phyloP scores from a whole-genome alignment of 495 filamentous ascomycete genomes.

The Tuber borchii region DNA sequence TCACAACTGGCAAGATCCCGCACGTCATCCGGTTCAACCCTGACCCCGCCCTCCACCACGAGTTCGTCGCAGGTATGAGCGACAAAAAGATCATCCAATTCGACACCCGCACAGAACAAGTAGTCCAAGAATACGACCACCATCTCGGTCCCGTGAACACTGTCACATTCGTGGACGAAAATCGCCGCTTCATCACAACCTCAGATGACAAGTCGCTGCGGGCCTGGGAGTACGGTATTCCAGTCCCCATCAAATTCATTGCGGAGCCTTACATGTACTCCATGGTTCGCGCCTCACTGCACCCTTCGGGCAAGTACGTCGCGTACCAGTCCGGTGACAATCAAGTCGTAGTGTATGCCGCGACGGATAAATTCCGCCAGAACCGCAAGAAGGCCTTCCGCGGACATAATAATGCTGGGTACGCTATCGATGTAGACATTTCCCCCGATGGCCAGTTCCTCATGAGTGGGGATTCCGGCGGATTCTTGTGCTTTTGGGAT shows the following conservation, averaged over 20 bases:
- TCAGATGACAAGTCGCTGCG: conserved; percentile 92
- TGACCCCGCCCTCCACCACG: conserved; percentile 61
- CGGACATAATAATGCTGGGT: conserved; percentile 91
- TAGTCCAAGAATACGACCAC: conserved; percentile 97
- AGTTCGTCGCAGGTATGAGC: conserved; percentile 92
- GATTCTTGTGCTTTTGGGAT: conserved; percentile 94
- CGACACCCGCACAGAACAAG: conserved; percentile 74
- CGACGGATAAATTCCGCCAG: conserved; percentile 89
- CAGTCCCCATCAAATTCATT: conserved; percentile 72
- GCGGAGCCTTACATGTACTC: conserved; percentile 96
- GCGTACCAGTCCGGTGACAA: conserved; percentile 90
- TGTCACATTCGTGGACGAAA: conserved; percentile 90
- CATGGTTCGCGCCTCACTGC: conserved; percentile 69
- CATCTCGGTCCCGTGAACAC: conserved; percentile 97
- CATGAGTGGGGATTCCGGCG: conserved; percentile 71
- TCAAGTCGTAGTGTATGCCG: conserved; percentile 91
- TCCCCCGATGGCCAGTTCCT: conserved; percentile 88
- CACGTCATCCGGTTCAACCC: conserved; percentile 95
- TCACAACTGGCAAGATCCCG: conserved; percentile 86
- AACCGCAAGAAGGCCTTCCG: conserved; percentile 95
- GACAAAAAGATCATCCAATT: conserved; percentile 99
- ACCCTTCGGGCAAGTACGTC: conserved; percentile 86
- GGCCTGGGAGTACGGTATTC: conserved; percentile 97
- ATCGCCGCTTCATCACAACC: conserved; percentile 93
- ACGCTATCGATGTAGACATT: conserved; percentile 81